Evolutionary conservation across 2,329 filamentous ascomycete species (phyloP).

Genomic region (Lasiodiplodia theobromae): DNA sequence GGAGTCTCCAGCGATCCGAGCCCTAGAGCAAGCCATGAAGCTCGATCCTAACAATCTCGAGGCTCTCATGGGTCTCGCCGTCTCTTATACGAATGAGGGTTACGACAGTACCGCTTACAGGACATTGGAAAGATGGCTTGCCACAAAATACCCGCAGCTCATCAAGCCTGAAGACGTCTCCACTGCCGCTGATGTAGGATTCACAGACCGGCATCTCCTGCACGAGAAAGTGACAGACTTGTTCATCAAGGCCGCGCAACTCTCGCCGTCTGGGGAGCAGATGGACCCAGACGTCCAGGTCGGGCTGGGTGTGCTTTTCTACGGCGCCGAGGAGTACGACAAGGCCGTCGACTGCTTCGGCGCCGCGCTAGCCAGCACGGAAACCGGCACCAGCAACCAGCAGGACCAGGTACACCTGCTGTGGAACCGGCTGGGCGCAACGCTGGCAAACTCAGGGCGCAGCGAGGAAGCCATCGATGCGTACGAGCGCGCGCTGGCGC

Average conservation of each 20-base stretch:
- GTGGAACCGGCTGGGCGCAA: slow-evolving; percentile 96
- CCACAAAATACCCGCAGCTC: slow-evolving; percentile 89
- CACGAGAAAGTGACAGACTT: slow-evolving; percentile 89
- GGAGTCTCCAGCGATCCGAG: slow-evolving; percentile 92
- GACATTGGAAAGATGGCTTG: slow-evolving; percentile 94
- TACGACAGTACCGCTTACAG: slow-evolving; percentile 97
- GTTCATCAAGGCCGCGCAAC: slow-evolving; percentile 90
- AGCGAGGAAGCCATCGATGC: slow-evolving; percentile 96
- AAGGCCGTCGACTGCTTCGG: slow-evolving; percentile 99
- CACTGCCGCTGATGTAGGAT: slow-evolving; percentile 82
- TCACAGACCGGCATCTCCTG: slow-evolving; percentile 88
- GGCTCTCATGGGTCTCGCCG: slow-evolving; percentile 92
- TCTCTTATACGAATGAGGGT: slow-evolving; percentile 98
- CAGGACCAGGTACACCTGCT: slow-evolving; percentile 88
- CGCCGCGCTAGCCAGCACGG: slow-evolving; percentile 83
- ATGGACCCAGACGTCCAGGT: slow-evolving; percentile 99
- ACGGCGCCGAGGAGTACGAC: slow-evolving; percentile 96
- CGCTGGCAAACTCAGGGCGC: slow-evolving; percentile 91
- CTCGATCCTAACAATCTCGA: slow-evolving; percentile 85
- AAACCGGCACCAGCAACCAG: slow-evolving; percentile 83
- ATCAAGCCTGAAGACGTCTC: slow-evolving; percentile 69
- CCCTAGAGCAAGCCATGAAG: slow-evolving; percentile 88
- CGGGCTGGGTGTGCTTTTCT: slow-evolving; percentile 94
- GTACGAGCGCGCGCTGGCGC: slow-evolving; percentile 88
- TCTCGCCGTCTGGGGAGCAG: slow-evolving; percentile 88